These are phyloP conservation scores for Xylariaceae sp. DNA, from an alignment of 2,329 filamentous ascomycete genomes.

Conservation along the genomic window DNA sequence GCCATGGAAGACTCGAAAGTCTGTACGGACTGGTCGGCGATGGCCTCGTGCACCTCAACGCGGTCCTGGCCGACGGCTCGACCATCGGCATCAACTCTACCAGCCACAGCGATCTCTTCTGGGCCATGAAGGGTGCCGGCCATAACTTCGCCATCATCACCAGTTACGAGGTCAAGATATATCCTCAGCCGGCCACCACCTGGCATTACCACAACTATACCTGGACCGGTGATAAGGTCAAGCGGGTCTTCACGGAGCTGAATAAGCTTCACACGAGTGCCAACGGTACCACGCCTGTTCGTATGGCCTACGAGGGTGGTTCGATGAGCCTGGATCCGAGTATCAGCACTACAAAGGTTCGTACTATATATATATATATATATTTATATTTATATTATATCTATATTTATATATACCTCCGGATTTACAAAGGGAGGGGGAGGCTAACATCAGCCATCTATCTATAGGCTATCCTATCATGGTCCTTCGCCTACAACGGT, in stretches of 20 bases:
- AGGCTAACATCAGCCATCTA: too few relatives aligned
- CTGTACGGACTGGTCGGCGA: conserved; percentile 24
- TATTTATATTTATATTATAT: too few relatives aligned
- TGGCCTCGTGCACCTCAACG: conserved; percentile 17
- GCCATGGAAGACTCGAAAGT: conserved; percentile 25
- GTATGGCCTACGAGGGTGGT: conserved; percentile 17
- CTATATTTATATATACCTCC: too few relatives aligned
- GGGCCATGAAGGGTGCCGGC: conserved; percentile 10
- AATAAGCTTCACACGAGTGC: not conserved
- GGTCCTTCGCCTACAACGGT: conserved; percentile 24
- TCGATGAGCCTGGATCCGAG: conserved; percentile 11
- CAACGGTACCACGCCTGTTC: conserved; percentile 12
- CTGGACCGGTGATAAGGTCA: conserved; percentile 1
- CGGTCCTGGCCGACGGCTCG: conserved; percentile 20
- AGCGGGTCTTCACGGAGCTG: not conserved
- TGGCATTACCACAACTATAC: conserved; percentile 9
- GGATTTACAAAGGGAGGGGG: too few relatives aligned
- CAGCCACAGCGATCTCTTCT: conserved; percentile 12
- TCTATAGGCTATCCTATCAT: conserved; percentile 12
- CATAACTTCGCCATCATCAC: conserved; percentile 13
- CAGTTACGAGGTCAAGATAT: conserved; percentile 13
- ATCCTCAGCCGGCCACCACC: not conserved
- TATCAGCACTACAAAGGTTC: conserved; percentile 11
- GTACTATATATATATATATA: not conserved
- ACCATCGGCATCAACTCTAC: conserved; percentile 9